Percentiles rank a stretch among this genome's conserved stretches.
These are phyloP conservation scores for Alternaria ethzedia DNA, from an alignment of 2,329 filamentous ascomycete species.

Conservation along the genomic window DNA sequence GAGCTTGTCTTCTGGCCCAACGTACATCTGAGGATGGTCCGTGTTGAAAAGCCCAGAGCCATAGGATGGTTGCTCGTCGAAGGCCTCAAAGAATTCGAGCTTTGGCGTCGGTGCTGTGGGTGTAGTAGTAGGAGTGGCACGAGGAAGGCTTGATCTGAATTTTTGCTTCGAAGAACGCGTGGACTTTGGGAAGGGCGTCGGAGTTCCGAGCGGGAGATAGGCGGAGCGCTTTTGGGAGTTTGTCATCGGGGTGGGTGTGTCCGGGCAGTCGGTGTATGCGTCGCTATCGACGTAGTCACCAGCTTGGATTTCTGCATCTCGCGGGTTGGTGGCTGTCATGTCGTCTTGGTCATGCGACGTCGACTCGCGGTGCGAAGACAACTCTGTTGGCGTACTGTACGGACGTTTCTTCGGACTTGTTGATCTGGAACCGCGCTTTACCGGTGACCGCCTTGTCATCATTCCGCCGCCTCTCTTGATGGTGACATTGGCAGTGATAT, in stretches of 20 bases:
- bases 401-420: conserved; percentile 5
- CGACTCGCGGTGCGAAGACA: background rate
- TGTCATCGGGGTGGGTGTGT: conserved; percentile 30
- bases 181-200: background rate
- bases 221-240: conserved; percentile 20
- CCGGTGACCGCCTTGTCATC: conserved; percentile 2
- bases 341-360: background rate
- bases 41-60: background rate
- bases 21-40: background rate
- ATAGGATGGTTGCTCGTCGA: background rate
- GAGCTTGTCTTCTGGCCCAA: background rate
- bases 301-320: background rate
- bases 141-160: background rate
- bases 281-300: background rate
- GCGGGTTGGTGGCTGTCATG: background rate
- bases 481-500: background rate
- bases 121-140: background rate
- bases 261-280: conserved; percentile 11
- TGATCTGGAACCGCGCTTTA: conserved; percentile 2
- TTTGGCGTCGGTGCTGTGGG: background rate
- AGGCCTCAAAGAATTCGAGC: background rate
- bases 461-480: conserved; percentile 5
- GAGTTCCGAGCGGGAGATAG: conserved; percentile 18
- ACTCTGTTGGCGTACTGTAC: background rate
- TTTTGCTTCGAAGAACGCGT: background rate